phyloP scores from a whole-genome alignment of 345 rosid genomes.

The Cochlearia excelsa region DNA sequence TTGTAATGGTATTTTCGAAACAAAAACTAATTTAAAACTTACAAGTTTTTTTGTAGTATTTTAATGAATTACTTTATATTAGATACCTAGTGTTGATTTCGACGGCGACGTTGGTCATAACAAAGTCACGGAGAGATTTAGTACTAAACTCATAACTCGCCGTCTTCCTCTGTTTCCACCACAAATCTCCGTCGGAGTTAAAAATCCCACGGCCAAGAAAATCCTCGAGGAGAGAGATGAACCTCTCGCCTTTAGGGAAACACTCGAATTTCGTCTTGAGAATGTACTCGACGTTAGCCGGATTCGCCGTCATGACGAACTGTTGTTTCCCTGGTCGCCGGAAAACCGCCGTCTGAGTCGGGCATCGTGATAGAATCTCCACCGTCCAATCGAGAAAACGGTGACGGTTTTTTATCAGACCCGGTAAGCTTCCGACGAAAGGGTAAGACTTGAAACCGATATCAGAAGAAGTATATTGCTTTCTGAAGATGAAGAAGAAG shows the following conservation, averaged over 20 bases:
- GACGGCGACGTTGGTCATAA: constrained; percentile 50
- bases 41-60: no score
- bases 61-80: no score
- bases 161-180: constrained; percentile 73
- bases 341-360: constrained; percentile 52
- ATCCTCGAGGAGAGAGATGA: constrained; percentile 39
- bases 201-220: constrained; percentile 75
- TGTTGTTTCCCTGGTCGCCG: constrained; percentile 38
- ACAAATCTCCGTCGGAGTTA: constrained; percentile 55
- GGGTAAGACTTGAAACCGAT: constrained; percentile 48
- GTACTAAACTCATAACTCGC: constrained; percentile 76
- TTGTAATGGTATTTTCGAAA: no score
- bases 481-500: constrained; percentile 29
- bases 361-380: constrained; percentile 44
- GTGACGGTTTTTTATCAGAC: constrained; percentile 36
- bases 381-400: constrained; percentile 55
- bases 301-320: constrained; percentile 53
- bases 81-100: constrained; percentile 47
- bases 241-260: constrained; percentile 52
- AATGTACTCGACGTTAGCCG: constrained; percentile 54
- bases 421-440: constrained; percentile 47
- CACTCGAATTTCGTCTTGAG: constrained; percentile 57
- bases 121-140: constrained; percentile 60
- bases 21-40: no score
- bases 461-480: constrained; percentile 1